Evolutionary conservation across 2,329 filamentous ascomycete species (phyloP), one percentile per base, ranked within the genome.

Genomic region (Parastagonospora nodorum): DNA sequence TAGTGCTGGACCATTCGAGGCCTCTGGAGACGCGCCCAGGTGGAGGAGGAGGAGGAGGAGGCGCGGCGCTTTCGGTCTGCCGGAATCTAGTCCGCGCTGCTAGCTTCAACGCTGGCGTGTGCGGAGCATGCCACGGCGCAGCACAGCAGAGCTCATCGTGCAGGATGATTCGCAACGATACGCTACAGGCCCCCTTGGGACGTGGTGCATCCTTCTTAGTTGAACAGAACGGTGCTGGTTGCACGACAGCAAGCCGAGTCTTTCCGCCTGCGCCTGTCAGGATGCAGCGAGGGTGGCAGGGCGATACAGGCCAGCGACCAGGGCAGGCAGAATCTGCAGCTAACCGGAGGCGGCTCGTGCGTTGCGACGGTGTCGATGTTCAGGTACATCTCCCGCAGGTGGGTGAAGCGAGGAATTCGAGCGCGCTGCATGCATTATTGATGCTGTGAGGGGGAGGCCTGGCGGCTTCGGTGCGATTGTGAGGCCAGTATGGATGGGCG

Each of bases 301-400:
- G 53, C 49, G 58, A 60, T 53, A 55, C 51, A 57, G 57, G 52
- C 40, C 40, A 37, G 15, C 37, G 42, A 30, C 46, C 31, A 35
- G 45, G 48, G 44, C 24, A 42, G 46, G 54, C 52, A 55, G 55
- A 58, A 44, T 54, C 65, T 63, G 60, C 57, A 55, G 55, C 51
- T 47, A 53, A 41, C 56, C 56, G 58, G 48, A 28, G 58, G 63
- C 53, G 57, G 60, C 51, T 57, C 58, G 61, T 58, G 60, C 60
- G 49, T 51, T 40, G 35, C 38, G 57, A 60, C 49, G 55, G 57
- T 55, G 53, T 42, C 44, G 58, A 59, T 51, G 60, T 60, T 61
- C 60, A 64, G 59, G 67, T 62, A 63, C 67, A 67, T 68, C 64
- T 65, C 65, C 65, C 63, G 66, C 45, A 46, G 32, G 39, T 36